phyloP scores from a whole-genome alignment of 2,329 filamentous ascomycete genomes.

The Fusarium virguliforme region DNA sequence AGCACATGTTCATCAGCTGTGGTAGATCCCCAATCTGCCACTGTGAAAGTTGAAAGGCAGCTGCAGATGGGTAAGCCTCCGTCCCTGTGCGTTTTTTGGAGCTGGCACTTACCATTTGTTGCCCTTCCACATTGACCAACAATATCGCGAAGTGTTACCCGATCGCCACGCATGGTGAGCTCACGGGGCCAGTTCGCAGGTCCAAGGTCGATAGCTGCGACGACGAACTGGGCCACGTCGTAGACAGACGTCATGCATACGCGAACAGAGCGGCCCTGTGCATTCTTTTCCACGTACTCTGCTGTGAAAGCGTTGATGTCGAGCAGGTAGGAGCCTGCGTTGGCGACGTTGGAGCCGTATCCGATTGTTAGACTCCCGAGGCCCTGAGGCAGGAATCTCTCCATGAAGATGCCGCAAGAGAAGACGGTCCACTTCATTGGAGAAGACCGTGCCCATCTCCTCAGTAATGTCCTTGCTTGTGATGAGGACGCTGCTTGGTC shows the following conservation, averaged over 20 bases:
- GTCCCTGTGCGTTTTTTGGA: neutral
- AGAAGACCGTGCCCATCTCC: slow-evolving; percentile 65
- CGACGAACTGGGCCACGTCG: slow-evolving; percentile 80
- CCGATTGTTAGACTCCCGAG: slow-evolving; percentile 74
- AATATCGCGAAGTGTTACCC: slow-evolving; percentile 73
- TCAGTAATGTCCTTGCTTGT: slow-evolving; percentile 70
- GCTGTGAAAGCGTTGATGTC: slow-evolving; percentile 72
- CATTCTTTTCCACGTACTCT: slow-evolving; percentile 72
- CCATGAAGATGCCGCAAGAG: slow-evolving; percentile 83
- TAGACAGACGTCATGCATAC: slow-evolving; percentile 79
- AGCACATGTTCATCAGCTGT: slow-evolving; percentile 60
- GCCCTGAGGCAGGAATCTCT: slow-evolving; percentile 79
- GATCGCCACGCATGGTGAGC: slow-evolving; percentile 78
- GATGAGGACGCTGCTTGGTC: slow-evolving; percentile 69
- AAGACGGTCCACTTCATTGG: slow-evolving; percentile 79
- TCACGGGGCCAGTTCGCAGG: slow-evolving; percentile 76
- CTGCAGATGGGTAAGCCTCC: slow-evolving; percentile 53
- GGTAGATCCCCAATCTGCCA: slow-evolving; percentile 61
- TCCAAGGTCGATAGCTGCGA: slow-evolving; percentile 76
- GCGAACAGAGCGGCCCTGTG: slow-evolving; percentile 65
- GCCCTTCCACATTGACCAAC: slow-evolving; percentile 66
- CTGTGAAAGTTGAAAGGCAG: slow-evolving; percentile 57
- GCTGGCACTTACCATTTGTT: slow-evolving; percentile 63
- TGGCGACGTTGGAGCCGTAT: slow-evolving; percentile 65
- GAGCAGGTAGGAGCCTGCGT: slow-evolving; percentile 77